phyloP scores from a whole-genome alignment of 1,139 yeast genomes.

The Spathaspora sp. region DNA sequence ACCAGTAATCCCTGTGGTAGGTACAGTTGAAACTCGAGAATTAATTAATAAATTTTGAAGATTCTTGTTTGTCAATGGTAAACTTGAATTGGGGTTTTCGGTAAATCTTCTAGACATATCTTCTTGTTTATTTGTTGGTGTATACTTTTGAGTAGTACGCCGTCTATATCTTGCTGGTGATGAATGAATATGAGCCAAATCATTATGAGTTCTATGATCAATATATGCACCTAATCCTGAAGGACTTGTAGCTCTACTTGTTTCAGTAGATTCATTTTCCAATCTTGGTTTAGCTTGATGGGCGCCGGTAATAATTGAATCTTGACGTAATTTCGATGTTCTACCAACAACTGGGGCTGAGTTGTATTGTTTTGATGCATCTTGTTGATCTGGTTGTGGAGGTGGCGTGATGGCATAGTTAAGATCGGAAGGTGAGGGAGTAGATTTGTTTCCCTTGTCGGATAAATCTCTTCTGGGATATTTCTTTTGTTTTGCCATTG shows the following conservation, averaged over 20 bases:
- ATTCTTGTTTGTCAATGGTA: constrained; percentile 42
- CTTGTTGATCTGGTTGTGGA: background rate
- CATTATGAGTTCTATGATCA: constrained; percentile 34
- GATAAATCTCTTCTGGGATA: background rate
- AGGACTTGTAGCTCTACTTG: constrained; percentile 1
- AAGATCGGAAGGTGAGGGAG: background rate
- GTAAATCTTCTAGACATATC: background rate
- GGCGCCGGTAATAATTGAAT: constrained; percentile 1
- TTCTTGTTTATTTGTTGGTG: background rate
- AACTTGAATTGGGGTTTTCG: constrained; percentile 9
- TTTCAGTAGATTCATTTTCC: background rate
- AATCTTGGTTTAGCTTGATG: background rate
- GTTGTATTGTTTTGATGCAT: background rate
- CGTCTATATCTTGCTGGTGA: constrained; percentile 35
- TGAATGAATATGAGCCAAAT: constrained; percentile 30
- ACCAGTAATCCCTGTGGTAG: constrained; percentile 5
- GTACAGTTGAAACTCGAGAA: constrained; percentile 8
- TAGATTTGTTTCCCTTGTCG: background rate
- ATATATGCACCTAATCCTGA: constrained; percentile 23
- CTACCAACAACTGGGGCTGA: background rate
- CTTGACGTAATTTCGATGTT: background rate
- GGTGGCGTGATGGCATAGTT: background rate
- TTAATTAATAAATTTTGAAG: constrained; percentile 26
- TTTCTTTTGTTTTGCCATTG: background rate
- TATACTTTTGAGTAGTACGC: constrained; percentile 18